These are phyloP conservation scores for Coemansia pectinata DNA, from an alignment of 192 early-diverging fungal species.

Conservation along the genomic window DNA sequence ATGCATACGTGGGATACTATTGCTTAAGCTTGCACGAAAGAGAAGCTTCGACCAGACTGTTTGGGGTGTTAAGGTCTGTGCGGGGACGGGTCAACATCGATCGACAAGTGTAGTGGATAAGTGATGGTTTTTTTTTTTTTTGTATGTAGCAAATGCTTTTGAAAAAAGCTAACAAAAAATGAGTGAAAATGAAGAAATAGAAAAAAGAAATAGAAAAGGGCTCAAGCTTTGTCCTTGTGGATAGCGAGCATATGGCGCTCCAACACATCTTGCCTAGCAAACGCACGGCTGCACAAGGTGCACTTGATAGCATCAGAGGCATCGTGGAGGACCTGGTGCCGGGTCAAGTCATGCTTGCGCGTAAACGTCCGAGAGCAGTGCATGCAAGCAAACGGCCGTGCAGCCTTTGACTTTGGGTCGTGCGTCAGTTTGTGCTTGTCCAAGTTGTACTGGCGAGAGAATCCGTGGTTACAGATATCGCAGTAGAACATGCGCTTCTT, in stretches of 20 bases:
- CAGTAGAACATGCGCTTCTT: slow-evolving; percentile 36
- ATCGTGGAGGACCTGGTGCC: slow-evolving; percentile 67
- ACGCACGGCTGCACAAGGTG: slow-evolving; percentile 55
- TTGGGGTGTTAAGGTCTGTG: too few species aligned
- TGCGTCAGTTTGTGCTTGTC: slow-evolving; percentile 79
- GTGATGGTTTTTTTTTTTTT: slow-evolving; percentile 12
- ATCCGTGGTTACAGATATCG: slow-evolving; percentile 68
- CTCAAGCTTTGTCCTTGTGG: slow-evolving; percentile 20
- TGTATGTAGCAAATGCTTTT: slow-evolving; percentile 7
- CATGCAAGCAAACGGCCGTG: slow-evolving; percentile 60
- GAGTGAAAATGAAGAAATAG: slow-evolving; percentile 3
- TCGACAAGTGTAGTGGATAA: neutral
- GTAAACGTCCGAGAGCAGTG: slow-evolving; percentile 70
- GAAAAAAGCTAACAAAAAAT: neutral
- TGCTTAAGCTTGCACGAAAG: neutral
- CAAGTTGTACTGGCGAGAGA: slow-evolving; percentile 85
- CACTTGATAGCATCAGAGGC: slow-evolving; percentile 58
- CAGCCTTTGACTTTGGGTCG: slow-evolving; percentile 52
- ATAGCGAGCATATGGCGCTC: slow-evolving; percentile 51
- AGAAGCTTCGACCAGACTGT: neutral
- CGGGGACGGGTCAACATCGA: too few species aligned
- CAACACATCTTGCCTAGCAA: slow-evolving; percentile 58
- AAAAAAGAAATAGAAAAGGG: neutral
- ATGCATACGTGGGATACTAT: neutral
- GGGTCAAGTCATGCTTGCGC: slow-evolving; percentile 76